These are phyloP conservation scores for Dothistroma septosporum DNA, from an alignment of 2,329 filamentous ascomycete genomes.

Conservation along the genomic window DNA sequence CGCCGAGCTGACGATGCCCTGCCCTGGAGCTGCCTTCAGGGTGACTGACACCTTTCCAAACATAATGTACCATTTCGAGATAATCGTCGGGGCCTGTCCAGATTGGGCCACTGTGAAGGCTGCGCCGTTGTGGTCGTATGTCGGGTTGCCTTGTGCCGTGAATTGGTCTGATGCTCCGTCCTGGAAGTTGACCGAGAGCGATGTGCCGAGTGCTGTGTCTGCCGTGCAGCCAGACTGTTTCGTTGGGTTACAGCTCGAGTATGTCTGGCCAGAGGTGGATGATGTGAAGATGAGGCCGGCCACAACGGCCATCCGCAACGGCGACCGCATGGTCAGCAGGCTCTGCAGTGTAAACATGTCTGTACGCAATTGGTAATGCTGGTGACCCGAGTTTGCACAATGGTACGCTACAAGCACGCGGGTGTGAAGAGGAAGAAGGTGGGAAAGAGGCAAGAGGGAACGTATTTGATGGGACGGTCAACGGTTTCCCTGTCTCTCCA, in stretches of 20 bases:
- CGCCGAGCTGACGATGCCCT: constrained; percentile 87
- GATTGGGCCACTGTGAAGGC: constrained; percentile 72
- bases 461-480: constrained; percentile 5
- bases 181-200: constrained; percentile 80
- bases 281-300: constrained; percentile 37
- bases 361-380: neutral
- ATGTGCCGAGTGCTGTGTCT: constrained; percentile 75
- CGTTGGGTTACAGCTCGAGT: constrained; percentile 54
- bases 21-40: constrained; percentile 80
- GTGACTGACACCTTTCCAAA: constrained; percentile 86
- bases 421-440: constrained; percentile 2
- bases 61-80: constrained; percentile 98
- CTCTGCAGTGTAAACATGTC: constrained; percentile 28
- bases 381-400: constrained; percentile 4
- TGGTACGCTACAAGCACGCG: neutral
- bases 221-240: constrained; percentile 60
- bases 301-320: constrained; percentile 37
- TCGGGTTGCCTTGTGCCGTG: constrained; percentile 62
- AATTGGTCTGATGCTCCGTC: constrained; percentile 76
- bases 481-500: constrained; percentile 5
- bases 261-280: constrained; percentile 50
- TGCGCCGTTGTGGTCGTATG: constrained; percentile 72
- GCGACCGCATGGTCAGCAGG: constrained; percentile 31
- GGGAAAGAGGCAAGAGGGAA: constrained; percentile 4
- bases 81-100: constrained; percentile 81